These are phyloP conservation scores for Streptanthus diversifolius DNA, from an alignment of 345 rosid species.

Conservation along the genomic window DNA sequence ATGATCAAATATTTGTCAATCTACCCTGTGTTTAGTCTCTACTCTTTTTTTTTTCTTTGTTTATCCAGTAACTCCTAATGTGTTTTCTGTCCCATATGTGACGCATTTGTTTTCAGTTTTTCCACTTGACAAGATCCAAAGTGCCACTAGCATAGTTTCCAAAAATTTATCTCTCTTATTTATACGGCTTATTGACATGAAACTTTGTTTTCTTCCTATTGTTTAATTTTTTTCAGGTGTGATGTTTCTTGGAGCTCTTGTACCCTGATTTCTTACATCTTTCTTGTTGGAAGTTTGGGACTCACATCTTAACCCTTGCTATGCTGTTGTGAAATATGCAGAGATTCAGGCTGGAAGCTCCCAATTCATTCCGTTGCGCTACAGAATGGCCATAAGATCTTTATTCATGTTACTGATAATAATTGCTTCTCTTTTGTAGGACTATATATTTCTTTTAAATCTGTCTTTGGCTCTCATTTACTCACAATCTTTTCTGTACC, in stretches of 20 bases:
- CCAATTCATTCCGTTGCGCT: conserved; percentile 29
- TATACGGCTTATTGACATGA: conserved; percentile 39
- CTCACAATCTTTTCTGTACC: conserved; percentile 31
- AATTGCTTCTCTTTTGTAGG: conserved; percentile 45
- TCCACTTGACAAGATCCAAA: background rate
- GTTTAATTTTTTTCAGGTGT: conserved; percentile 60
- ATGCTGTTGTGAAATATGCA: conserved; percentile 99
- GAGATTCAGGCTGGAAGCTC: conserved; percentile 55
- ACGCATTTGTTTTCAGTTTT: conserved; percentile 17
- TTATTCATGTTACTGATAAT: conserved; percentile 36
- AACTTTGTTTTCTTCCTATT: conserved; percentile 49
- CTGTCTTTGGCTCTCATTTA: conserved; percentile 21
- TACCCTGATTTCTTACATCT: conserved; percentile 94
- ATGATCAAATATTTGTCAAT: background rate
- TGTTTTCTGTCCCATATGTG: conserved; percentile 8
- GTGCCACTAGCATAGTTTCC: background rate
- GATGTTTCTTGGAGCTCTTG: conserved; percentile 91
- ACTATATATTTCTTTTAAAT: conserved; percentile 31
- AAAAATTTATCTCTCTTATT: conserved; percentile 13
- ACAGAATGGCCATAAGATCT: conserved; percentile 26
- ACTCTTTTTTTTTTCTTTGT: background rate
- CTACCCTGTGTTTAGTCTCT: background rate
- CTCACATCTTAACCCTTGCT: conserved; percentile 99
- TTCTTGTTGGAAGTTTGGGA: conserved; percentile 99
- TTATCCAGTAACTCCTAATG: background rate